Evolutionary conservation across 2,329 filamentous ascomycete genomes (phyloP).

Genomic region (Verticillium nonalfalfae): DNA sequence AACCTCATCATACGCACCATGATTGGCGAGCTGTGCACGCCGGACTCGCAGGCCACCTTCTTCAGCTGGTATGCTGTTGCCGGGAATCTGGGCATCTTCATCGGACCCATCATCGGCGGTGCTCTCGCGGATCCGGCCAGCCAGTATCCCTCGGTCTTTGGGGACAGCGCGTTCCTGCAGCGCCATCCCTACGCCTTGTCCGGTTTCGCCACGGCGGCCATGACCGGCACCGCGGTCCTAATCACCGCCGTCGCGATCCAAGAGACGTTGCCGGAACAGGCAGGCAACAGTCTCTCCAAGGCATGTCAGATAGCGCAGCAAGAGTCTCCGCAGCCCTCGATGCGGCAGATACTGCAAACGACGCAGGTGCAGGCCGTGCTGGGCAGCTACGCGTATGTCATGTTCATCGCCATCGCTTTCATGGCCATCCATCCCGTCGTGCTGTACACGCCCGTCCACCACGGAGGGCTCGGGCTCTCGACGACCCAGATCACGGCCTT

Average conservation of each 20-base stretch:
- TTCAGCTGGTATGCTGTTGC: conserved; percentile 75
- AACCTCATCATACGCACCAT: conserved; percentile 71
- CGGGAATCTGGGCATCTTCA: conserved; percentile 66
- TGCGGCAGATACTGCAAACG: conserved; percentile 41
- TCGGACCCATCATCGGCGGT: conserved; percentile 67
- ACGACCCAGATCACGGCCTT: conserved; percentile 59
- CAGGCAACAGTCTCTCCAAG: conserved; percentile 13
- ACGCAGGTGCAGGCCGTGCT: conserved; percentile 63
- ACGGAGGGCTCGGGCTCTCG: conserved; percentile 61
- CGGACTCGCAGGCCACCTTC: conserved; percentile 62
- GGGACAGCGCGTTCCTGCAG: conserved; percentile 48
- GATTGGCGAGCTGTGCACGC: conserved; percentile 66
- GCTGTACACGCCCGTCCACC: conserved; percentile 53
- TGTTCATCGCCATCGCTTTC: conserved; percentile 64
- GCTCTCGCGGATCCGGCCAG: conserved; percentile 59
- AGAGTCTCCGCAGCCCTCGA: neutral
- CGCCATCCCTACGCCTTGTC: conserved; percentile 62
- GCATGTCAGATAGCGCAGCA: neutral
- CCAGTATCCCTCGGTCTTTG: conserved; percentile 57
- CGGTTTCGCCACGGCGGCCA: conserved; percentile 37
- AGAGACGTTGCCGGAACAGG: conserved; percentile 44
- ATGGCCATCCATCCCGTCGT: conserved; percentile 66
- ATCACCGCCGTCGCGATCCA: conserved; percentile 50
- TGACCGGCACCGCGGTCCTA: conserved; percentile 43
- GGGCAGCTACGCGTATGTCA: conserved; percentile 57